Percentiles rank a stretch among this genome's conserved stretches.
These are phyloP conservation scores for Solanum chaucha DNA, from an alignment of 257 asterid species.

Conservation along the genomic window DNA sequence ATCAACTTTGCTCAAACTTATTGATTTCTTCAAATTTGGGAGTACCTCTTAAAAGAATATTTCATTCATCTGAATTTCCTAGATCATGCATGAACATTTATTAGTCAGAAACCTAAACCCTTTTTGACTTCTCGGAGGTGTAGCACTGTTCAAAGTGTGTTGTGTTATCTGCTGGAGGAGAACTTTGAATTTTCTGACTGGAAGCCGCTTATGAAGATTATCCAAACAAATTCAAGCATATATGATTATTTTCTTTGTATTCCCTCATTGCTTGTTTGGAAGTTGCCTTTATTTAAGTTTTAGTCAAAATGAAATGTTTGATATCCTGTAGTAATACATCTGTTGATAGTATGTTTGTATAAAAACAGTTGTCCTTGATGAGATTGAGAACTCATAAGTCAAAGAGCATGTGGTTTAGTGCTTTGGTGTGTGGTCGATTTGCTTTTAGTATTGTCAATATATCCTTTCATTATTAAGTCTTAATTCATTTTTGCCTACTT, in stretches of 20 bases:
- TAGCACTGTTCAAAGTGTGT: neutral
- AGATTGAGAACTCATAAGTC: neutral
- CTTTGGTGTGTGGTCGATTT: neutral
- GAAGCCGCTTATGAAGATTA: neutral
- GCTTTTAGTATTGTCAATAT: neutral
- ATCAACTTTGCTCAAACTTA: neutral
- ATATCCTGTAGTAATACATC: neutral
- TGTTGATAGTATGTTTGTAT: neutral
- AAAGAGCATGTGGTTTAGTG: neutral
- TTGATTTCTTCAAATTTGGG: neutral
- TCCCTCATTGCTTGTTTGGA: neutral
- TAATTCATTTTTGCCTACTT: neutral
- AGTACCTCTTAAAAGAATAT: neutral
- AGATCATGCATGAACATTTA: neutral
- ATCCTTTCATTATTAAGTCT: neutral
- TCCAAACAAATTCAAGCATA: neutral
- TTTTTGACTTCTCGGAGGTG: neutral
- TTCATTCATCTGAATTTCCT: neutral
- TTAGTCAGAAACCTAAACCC: neutral
- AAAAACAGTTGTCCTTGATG: neutral
- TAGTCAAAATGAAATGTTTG: neutral
- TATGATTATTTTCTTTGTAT: neutral
- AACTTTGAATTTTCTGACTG: neutral
- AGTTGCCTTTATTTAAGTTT: neutral
- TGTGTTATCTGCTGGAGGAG: neutral